These are phyloP conservation scores for Hygrophoropsis aurantiaca DNA, from an alignment of 768 basidiomycete species.

Conservation along the genomic window DNA sequence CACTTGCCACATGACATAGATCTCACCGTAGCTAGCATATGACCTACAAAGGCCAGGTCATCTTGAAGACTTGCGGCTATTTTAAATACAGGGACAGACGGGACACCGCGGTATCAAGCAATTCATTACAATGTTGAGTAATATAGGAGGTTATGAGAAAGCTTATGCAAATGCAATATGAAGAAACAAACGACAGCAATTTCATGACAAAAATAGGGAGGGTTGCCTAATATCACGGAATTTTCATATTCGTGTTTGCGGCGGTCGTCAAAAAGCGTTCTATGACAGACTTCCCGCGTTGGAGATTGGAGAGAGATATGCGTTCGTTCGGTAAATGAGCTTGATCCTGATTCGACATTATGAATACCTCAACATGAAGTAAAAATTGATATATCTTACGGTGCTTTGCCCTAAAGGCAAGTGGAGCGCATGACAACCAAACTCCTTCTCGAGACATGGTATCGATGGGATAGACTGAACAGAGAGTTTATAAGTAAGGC, in stretches of 20 bases:
- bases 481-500: slow-evolving; percentile 1
- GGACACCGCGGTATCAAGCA: too few relatives aligned
- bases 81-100: too few relatives aligned
- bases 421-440: slow-evolving; percentile 86
- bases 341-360: slow-evolving; percentile 58
- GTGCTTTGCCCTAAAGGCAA: slow-evolving; percentile 92
- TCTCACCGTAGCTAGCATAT: too few relatives aligned
- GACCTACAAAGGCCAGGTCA: too few relatives aligned
- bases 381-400: slow-evolving; percentile 43
- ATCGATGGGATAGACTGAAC: slow-evolving; percentile 88
- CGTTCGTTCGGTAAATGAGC: slow-evolving; percentile 94
- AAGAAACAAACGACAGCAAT: too few relatives aligned
- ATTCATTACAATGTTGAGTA: too few relatives aligned
- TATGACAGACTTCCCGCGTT: slow-evolving; percentile 72
- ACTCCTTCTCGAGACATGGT: slow-evolving; percentile 90
- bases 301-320: slow-evolving; percentile 81
- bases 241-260: slow-evolving; percentile 20
- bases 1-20: too few relatives aligned
- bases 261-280: slow-evolving; percentile 69
- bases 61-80: too few relatives aligned
- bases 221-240: too few relatives aligned
- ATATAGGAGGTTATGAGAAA: too few relatives aligned
- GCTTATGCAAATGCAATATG: too few relatives aligned
- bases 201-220: too few relatives aligned
- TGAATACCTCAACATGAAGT: neutral